Base-by-base conservation (phyloP, 169 alveolate genomes). In the Condylostoma magnum region DNA sequence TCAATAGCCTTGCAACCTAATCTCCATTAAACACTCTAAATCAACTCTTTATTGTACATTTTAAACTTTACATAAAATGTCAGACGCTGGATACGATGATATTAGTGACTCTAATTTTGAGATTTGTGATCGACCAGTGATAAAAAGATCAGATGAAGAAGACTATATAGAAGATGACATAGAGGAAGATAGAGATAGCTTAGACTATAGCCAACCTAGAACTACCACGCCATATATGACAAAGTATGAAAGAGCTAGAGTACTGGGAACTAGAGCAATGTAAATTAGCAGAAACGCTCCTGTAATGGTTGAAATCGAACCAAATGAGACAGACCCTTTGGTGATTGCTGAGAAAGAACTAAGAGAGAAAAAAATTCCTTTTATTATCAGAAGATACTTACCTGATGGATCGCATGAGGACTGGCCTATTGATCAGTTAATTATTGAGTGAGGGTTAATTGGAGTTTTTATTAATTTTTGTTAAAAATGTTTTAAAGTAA, bases 261-360 rank as follows among this genome's bases (percentile, higher is more conserved):
- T 98, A 50, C 93, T 98, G 44, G 99, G 99, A 10, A 98, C 99
- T 0, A 85, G 99, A 63, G 99, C 99, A 15, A 85, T 98, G 54
- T 99, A 98, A 80, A 98, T 98, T 55, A 95, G 99, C 73, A 90
- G 96, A 91, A 95, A 97, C 88, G 99, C 99, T 28, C 99, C 99
- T 3, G 93, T 97, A 44, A 90, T 97, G 63, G 91, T 91, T 3
- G 95, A 95, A 12, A 80, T 93, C 8, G 95, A 83, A 36, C 87
- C 90, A 15, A 76, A 86, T 54, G 98, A 95, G 66, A 95, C 97
- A 30, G 99, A 98, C 70, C 99, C 99, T 6, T 82, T 97, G 54
- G 80, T 95, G 52, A 96, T 98, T 69, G 99, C 99, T 5, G 99
- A 97, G 79, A 94, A 94, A 91, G 99, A 98, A 93, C 94, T 98